A percentile compares a stretch with the other conserved stretches of the same genome.
phyloP scores from a whole-genome alignment of 768 basidiomycete genomes.

The Lentinula detonsa region DNA sequence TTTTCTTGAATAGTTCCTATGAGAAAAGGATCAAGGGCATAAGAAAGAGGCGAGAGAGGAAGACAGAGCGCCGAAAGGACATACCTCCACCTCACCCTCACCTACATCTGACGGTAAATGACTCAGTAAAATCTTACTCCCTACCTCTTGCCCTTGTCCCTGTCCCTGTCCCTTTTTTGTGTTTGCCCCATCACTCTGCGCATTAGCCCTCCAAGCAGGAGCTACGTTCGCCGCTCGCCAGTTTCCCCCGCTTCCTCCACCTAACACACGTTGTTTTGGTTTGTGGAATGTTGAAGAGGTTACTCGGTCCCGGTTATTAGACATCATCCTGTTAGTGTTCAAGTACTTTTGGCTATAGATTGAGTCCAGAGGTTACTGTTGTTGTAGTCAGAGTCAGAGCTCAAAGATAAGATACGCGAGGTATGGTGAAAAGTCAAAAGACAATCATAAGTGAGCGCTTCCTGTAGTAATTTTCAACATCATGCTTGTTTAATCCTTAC shows the following conservation, averaged over 20 bases:
- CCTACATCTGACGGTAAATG: constrained; percentile 62
- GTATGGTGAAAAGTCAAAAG: too few species aligned
- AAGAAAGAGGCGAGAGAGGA: neutral
- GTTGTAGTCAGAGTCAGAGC: too few species aligned
- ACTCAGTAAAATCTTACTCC: constrained; percentile 66
- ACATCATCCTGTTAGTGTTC: too few species aligned
- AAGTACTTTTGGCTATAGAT: too few species aligned
- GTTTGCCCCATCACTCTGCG: constrained; percentile 6
- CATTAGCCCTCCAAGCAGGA: constrained; percentile 51
- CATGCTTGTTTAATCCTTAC: too few species aligned
- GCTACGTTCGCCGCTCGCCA: constrained; percentile 25
- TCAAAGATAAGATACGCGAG: too few species aligned
- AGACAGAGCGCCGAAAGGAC: constrained; percentile 9
- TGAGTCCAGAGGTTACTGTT: too few species aligned
- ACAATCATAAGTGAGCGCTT: too few species aligned
- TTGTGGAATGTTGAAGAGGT: constrained; percentile 31
- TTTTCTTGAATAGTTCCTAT: constrained; percentile 72
- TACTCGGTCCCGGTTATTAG: too few species aligned
- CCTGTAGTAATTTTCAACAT: too few species aligned
- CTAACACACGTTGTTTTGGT: constrained; percentile 51
- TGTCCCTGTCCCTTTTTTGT: constrained; percentile 23
- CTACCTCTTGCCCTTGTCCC: constrained; percentile 22
- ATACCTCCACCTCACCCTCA: constrained; percentile 64
- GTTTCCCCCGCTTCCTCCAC: constrained; percentile 41
- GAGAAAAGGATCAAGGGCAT: neutral